A percentile compares a stretch with the other conserved stretches of the same genome.
Conservation (phyloP, 768 basidiomycete genomes). For the Antrodiella citrinella region DNA sequence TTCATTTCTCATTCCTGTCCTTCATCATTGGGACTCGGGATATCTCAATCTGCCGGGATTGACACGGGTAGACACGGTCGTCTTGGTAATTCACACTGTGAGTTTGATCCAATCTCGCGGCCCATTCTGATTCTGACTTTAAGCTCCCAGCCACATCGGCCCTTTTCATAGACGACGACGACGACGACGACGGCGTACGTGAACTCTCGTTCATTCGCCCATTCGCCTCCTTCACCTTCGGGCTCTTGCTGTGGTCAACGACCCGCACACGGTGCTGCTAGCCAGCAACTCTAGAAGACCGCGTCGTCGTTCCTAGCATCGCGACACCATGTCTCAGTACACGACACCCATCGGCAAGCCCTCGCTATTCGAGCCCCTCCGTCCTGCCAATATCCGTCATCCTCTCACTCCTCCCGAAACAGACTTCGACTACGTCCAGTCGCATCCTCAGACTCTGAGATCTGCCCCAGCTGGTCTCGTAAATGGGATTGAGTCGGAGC, state of each 20-base stretch:
- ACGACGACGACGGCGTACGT: background rate
- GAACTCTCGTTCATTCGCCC: background rate
- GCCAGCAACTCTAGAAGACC: conserved; percentile 22
- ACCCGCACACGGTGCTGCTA: conserved; percentile 11
- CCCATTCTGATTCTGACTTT: background rate
- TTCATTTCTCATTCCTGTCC: background rate
- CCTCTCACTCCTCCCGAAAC: conserved; percentile 28
- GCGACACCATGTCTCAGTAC: conserved; percentile 16
- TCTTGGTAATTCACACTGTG: conserved; percentile 23
- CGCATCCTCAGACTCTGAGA: background rate
- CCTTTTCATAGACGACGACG: no score
- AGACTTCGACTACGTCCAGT: conserved; percentile 18
- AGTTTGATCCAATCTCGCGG: conserved; percentile 5
- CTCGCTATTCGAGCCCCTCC: conserved; percentile 31
- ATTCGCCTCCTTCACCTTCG: background rate
- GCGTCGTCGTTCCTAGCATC: conserved; percentile 24
- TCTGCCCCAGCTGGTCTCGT: conserved; percentile 8
- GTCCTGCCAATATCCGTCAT: conserved; percentile 23
- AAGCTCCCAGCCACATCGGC: no score
- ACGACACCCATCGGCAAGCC: conserved; percentile 18
- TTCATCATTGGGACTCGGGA: background rate
- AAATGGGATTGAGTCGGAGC: conserved; percentile 12
- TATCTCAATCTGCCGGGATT: background rate
- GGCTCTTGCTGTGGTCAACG: background rate
- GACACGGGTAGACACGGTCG: conserved; percentile 17